These are phyloP conservation scores for Aspergillus funiculosus DNA, from an alignment of 495 filamentous ascomycete genomes.

Conservation along the genomic window DNA sequence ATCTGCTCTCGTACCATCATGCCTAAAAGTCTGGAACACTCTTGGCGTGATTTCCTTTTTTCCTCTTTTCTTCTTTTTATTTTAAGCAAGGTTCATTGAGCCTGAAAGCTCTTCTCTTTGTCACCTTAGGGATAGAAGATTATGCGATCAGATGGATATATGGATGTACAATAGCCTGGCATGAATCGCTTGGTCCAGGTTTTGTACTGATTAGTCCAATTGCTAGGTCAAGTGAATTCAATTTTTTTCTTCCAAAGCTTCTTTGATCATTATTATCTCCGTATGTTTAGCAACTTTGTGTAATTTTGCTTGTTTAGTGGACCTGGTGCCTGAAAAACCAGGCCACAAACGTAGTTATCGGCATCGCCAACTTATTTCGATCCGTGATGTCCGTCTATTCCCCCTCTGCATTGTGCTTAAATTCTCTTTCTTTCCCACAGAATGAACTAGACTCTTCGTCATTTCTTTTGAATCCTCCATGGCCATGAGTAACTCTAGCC, in stretches of 20 bases:
- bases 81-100: constrained; percentile 11
- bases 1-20: constrained; percentile 18
- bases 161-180: constrained; percentile 17
- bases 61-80: constrained; percentile 11
- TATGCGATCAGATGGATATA: constrained; percentile 6
- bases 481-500: constrained; percentile 18
- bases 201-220: background rate
- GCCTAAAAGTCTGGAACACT: constrained; percentile 21
- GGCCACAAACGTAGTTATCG: constrained; percentile 12
- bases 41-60: constrained; percentile 16
- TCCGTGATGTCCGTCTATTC: too few species aligned
- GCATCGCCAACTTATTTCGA: constrained; percentile 1
- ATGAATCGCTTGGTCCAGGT: background rate
- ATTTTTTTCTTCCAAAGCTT: too few species aligned
- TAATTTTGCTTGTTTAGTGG: too few species aligned
- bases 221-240: background rate
- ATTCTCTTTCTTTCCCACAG: background rate
- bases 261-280: too few species aligned
- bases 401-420: background rate
- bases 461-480: background rate
- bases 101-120: constrained; percentile 3
- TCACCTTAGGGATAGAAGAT: constrained; percentile 20
- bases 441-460: background rate
- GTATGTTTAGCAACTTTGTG: too few species aligned
- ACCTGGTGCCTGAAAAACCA: constrained; percentile 8